Evolutionary conservation across 768 basidiomycete genomes (phyloP).

Genomic region (Serpula lacrymans): DNA sequence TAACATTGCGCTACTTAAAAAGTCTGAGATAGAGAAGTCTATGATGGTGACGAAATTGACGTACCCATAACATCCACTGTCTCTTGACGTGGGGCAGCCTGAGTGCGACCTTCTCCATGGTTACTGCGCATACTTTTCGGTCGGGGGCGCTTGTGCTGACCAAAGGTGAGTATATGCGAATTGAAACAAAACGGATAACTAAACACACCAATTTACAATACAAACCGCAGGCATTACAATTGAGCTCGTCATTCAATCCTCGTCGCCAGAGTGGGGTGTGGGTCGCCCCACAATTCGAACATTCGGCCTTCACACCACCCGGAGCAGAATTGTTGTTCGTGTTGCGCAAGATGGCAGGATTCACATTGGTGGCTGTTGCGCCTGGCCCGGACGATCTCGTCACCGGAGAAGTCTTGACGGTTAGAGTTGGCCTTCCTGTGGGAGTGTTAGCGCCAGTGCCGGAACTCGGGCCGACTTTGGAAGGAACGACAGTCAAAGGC

Average conservation of each 20-base stretch:
- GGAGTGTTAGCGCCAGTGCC: slow-evolving; percentile 45
- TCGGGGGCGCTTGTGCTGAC: slow-evolving; percentile 80
- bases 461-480: slow-evolving; percentile 54
- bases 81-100: slow-evolving; percentile 63
- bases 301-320: slow-evolving; percentile 73
- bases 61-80: slow-evolving; percentile 70
- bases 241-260: slow-evolving; percentile 83
- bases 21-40: slow-evolving; percentile 16
- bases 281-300: slow-evolving; percentile 85
- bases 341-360: slow-evolving; percentile 37
- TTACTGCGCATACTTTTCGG: slow-evolving; percentile 84
- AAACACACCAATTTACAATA: slow-evolving; percentile 78
- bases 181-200: slow-evolving; percentile 6
- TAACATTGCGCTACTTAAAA: slow-evolving; percentile 71
- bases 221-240: slow-evolving; percentile 85
- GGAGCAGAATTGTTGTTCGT: slow-evolving; percentile 39
- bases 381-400: slow-evolving; percentile 58
- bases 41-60: slow-evolving; percentile 31
- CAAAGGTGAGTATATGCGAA: not conserved
- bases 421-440: slow-evolving; percentile 53
- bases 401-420: slow-evolving; percentile 50
- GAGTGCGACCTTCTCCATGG: slow-evolving; percentile 68
- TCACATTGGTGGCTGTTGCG: slow-evolving; percentile 61
- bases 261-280: slow-evolving; percentile 87
- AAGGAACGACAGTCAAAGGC: slow-evolving; percentile 55